Conservation (phyloP, 2,329 filamentous ascomycete species). For the Penicillium digitatum region DNA sequence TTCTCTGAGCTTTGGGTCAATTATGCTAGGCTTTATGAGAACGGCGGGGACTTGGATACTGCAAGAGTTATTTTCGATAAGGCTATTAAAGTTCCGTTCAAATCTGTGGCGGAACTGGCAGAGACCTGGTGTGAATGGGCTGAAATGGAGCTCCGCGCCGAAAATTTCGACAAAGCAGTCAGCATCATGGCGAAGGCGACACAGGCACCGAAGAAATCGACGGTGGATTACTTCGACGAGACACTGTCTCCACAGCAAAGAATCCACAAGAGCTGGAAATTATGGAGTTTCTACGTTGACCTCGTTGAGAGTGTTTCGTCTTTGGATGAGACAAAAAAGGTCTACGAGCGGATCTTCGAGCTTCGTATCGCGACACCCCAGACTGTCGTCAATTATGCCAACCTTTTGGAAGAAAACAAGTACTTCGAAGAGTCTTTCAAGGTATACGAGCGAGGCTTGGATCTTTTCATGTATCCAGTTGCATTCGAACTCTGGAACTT, state of each 20-base stretch:
- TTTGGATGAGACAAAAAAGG: constrained; percentile 84
- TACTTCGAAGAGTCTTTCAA: constrained; percentile 99
- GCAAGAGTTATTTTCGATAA: constrained; percentile 95
- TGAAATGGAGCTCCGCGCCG: constrained; percentile 92
- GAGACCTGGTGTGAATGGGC: constrained; percentile 99
- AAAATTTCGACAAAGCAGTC: constrained; percentile 92
- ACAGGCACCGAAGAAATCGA: constrained; percentile 94
- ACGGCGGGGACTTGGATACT: constrained; percentile 74
- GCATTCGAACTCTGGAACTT: constrained; percentile 98
- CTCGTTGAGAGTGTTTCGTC: constrained; percentile 91
- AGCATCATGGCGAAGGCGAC: constrained; percentile 96
- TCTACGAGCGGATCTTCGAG: constrained; percentile 97
- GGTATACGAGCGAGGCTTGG: constrained; percentile 89
- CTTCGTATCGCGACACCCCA: constrained; percentile 96
- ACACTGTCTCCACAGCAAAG: constrained; percentile 88
- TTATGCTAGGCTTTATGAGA: constrained; percentile 96
- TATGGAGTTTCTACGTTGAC: constrained; percentile 99
- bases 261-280: constrained; percentile 98
- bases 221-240: constrained; percentile 98
- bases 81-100: constrained; percentile 95
- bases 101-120: constrained; percentile 91
- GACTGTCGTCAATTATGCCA: constrained; percentile 97
- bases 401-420: constrained; percentile 85
- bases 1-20: constrained; percentile 96
- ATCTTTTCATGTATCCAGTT: constrained; percentile 97